phyloP scores from a whole-genome alignment of 1,139 yeast species.

The Zygoascus sp. region DNA sequence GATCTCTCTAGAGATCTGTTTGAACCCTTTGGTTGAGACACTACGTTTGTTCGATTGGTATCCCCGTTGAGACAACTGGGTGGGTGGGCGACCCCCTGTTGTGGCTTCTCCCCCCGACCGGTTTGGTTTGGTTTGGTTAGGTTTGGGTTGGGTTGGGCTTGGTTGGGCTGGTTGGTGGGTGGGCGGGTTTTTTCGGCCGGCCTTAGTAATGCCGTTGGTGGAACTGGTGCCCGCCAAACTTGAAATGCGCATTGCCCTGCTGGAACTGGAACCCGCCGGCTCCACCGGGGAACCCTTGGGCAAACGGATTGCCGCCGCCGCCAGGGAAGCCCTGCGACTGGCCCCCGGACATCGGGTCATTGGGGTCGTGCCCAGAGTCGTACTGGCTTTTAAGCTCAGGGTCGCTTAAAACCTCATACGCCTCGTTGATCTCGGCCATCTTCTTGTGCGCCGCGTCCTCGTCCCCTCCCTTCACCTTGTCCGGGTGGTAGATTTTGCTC shows the following conservation, averaged over 20 bases:
- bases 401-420: conserved; percentile 79
- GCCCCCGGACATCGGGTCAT: conserved; percentile 36
- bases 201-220: background rate
- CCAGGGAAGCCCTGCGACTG: background rate
- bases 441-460: conserved; percentile 69
- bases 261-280: conserved; percentile 14
- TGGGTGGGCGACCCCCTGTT: too few relatives aligned
- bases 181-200: background rate
- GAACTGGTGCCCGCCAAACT: background rate
- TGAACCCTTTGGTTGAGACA: too few relatives aligned
- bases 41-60: too few relatives aligned
- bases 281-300: conserved; percentile 14
- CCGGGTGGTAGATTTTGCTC: conserved; percentile 86
- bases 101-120: too few relatives aligned
- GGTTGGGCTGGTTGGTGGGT: conserved; percentile 3
- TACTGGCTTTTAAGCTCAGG: conserved; percentile 60
- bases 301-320: background rate
- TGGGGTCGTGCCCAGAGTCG: conserved; percentile 60
- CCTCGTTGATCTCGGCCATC: conserved; percentile 91
- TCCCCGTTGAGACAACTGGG: too few relatives aligned
- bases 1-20: too few relatives aligned
- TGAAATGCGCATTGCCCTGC: background rate
- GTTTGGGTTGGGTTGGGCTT: too few relatives aligned
- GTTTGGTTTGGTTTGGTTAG: too few relatives aligned
- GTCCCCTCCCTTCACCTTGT: conserved; percentile 70